These are phyloP conservation scores for Syzygium malaccense DNA, from an alignment of 441 rosid genomes.

Conservation along the genomic window DNA sequence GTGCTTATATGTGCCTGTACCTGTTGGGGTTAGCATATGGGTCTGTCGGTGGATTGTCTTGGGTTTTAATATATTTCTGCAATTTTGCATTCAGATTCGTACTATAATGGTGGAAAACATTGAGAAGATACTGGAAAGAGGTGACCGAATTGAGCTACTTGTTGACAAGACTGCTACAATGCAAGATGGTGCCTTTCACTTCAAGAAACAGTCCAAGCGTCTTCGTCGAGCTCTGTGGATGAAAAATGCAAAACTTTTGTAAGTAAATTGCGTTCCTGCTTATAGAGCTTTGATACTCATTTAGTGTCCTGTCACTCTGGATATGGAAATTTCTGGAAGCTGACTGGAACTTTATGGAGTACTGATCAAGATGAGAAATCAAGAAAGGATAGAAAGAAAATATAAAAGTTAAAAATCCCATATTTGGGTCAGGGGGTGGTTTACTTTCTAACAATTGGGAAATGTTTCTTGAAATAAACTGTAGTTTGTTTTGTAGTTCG, in stretches of 20 bases:
- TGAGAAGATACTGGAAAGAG: conserved; percentile 93
- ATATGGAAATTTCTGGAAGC: background rate
- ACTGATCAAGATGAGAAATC: background rate
- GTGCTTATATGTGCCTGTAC: background rate
- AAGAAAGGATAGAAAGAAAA: background rate
- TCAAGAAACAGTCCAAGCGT: conserved; percentile 90
- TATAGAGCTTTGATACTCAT: background rate
- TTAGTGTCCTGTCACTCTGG: background rate
- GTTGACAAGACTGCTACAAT: conserved; percentile 96
- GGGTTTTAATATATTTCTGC: background rate
- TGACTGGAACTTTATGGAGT: background rate
- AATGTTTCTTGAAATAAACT: background rate
- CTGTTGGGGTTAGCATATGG: background rate
- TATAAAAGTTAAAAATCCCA: background rate
- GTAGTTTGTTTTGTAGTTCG: background rate
- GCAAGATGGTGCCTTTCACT: conserved; percentile 91
- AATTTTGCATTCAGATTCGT: conserved; percentile 41
- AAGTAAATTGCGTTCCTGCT: conserved; percentile 22
- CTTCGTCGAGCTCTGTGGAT: conserved; percentile 91
- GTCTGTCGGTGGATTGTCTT: background rate
- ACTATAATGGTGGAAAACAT: conserved; percentile 88
- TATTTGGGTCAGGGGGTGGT: background rate
- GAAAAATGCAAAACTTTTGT: conserved; percentile 94
- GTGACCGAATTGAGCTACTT: conserved; percentile 89
- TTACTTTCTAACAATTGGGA: background rate